These are phyloP conservation scores for Amyloporia xantha DNA, from an alignment of 768 basidiomycete genomes.

Conservation along the genomic window DNA sequence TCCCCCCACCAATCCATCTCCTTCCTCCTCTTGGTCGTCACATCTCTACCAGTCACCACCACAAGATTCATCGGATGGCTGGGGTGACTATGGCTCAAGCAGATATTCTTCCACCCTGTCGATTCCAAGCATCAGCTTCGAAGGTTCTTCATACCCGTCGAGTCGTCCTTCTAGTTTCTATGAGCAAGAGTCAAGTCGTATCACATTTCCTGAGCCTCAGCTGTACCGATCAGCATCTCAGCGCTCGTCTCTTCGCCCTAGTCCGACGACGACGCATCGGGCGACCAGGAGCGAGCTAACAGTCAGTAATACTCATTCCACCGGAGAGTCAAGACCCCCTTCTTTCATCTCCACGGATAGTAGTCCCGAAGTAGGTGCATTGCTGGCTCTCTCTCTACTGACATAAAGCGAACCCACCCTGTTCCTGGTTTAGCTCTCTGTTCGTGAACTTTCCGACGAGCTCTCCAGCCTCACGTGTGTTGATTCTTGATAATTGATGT, in stretches of 20 bases:
- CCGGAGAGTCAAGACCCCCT: slow-evolving; percentile 21
- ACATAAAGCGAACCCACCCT: not conserved
- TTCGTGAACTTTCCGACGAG: slow-evolving; percentile 16
- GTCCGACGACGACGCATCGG: slow-evolving; percentile 15
- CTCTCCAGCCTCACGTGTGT: slow-evolving; percentile 21
- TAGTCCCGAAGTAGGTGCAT: slow-evolving; percentile 20
- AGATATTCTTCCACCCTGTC: slow-evolving; percentile 5
- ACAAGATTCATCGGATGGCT: slow-evolving; percentile 26
- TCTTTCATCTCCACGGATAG: slow-evolving; percentile 18
- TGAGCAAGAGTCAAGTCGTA: slow-evolving; percentile 17
- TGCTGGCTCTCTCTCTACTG: not conserved
- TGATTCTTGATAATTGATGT: not conserved
- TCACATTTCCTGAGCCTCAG: slow-evolving; percentile 23
- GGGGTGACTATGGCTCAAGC: slow-evolving; percentile 22
- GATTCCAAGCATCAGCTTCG: slow-evolving; percentile 14
- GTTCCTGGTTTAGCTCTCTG: slow-evolving; percentile 11
- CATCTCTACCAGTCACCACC: slow-evolving; percentile 20
- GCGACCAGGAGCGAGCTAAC: slow-evolving; percentile 20
- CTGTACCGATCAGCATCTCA: slow-evolving; percentile 21
- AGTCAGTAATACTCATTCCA: slow-evolving; percentile 11
- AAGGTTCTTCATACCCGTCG: slow-evolving; percentile 24
- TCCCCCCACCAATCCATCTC: slow-evolving; percentile 27
- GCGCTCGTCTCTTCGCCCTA: slow-evolving; percentile 14
- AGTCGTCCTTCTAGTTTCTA: slow-evolving; percentile 35
- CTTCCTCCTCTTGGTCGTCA: slow-evolving; percentile 24